Conservation (phyloP, 164 flowering plant genomes). For the Protea cynaroides region DNA sequence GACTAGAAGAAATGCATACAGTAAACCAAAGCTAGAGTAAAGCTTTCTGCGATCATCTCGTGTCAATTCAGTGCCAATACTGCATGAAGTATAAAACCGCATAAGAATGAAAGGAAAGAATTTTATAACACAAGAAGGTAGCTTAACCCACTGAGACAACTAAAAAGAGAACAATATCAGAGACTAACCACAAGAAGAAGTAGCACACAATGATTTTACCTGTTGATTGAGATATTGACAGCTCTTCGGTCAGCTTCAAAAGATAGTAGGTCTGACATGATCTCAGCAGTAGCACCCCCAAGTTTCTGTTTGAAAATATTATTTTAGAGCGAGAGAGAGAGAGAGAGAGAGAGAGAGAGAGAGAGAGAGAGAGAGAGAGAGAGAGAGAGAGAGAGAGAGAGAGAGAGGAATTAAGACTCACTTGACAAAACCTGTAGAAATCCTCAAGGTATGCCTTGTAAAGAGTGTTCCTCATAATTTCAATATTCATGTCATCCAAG, state of each 20-base stretch:
- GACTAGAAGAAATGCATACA: slow-evolving; percentile 31
- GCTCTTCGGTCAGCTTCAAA: slow-evolving; percentile 99
- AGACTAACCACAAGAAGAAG: too few species aligned
- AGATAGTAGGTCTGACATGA: slow-evolving; percentile 93
- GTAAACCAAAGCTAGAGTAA: slow-evolving; percentile 90
- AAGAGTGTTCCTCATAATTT: slow-evolving; percentile 98
- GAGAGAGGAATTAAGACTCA: slow-evolving; percentile 15
- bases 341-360: too few species aligned
- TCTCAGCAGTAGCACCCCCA: slow-evolving; percentile 96
- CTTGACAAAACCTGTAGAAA: slow-evolving; percentile 91
- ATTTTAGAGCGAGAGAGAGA: slow-evolving; percentile 5
- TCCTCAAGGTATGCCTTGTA: slow-evolving; percentile 99
- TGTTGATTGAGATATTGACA: slow-evolving; percentile 35
- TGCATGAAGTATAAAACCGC: slow-evolving; percentile 23
- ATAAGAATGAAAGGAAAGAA: neutral
- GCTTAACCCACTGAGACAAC: too few species aligned
- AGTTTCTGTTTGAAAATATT: slow-evolving; percentile 50
- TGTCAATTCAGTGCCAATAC: slow-evolving; percentile 96
- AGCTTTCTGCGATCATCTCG: slow-evolving; percentile 94
- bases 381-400: too few species aligned
- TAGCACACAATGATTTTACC: too few species aligned
- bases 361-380: too few species aligned
- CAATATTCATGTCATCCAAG: slow-evolving; percentile 99
- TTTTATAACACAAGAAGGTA: too few species aligned
- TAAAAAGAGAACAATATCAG: too few species aligned